A percentile compares a stretch with the other conserved stretches of the same genome.
Evolutionary conservation across 2,329 filamentous ascomycete genomes (phyloP).

Genomic region (Parastagonospora avenae): DNA sequence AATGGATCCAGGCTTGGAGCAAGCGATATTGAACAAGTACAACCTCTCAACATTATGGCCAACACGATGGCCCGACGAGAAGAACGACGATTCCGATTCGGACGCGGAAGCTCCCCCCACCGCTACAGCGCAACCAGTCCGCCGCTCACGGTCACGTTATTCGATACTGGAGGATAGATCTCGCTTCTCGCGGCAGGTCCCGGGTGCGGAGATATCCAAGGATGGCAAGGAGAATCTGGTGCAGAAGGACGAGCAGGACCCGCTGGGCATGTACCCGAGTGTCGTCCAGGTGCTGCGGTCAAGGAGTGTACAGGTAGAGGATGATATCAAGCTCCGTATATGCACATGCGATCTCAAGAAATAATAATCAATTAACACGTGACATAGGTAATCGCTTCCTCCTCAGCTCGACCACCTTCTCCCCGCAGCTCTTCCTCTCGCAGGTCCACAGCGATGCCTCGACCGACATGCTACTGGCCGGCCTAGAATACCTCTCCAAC

Average conservation of each 20-base stretch:
- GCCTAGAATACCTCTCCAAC: conserved; percentile 81
- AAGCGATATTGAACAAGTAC: conserved; percentile 85
- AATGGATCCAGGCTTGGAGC: conserved; percentile 56
- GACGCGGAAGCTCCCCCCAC: conserved; percentile 56
- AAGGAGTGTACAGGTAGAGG: conserved; percentile 79
- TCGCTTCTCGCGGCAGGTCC: conserved; percentile 70
- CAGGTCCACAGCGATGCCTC: conserved; percentile 88
- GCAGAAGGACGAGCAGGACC: conserved; percentile 90
- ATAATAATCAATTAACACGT: conserved; percentile 9
- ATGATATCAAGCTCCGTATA: conserved; percentile 77
- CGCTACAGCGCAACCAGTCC: conserved; percentile 28
- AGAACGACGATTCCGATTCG: conserved; percentile 67
- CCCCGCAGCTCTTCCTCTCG: conserved; percentile 86
- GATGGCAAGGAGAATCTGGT: conserved; percentile 77
- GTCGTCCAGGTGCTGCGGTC: conserved; percentile 80
- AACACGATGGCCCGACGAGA: conserved; percentile 82
- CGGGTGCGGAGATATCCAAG: conserved; percentile 70
- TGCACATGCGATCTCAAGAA: conserved; percentile 23
- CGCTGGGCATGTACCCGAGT: conserved; percentile 84
- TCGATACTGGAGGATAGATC: conserved; percentile 80
- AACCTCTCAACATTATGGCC: conserved; percentile 80
- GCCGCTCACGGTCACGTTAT: conserved; percentile 76
- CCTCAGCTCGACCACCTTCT: conserved; percentile 94
- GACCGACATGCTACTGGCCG: conserved; percentile 77
- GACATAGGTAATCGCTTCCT: conserved; percentile 84